Evolutionary conservation across 2,329 filamentous ascomycete species (phyloP).

Genomic region (Teratosphaeria pseudoeucalypti): DNA sequence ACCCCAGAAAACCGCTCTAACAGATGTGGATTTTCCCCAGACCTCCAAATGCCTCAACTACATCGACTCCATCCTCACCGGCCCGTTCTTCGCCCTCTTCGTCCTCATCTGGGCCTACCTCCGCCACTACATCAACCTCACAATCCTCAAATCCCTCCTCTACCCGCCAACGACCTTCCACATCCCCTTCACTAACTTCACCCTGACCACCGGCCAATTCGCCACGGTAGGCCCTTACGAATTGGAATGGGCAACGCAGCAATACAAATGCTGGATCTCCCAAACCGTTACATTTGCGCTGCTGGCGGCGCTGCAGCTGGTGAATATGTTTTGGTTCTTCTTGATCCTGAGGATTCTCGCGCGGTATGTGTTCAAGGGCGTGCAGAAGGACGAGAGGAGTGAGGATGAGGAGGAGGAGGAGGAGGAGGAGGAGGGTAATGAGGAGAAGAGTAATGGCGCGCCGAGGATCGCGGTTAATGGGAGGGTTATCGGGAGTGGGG

Average conservation of each 20-base stretch:
- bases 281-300: slow-evolving; percentile 58
- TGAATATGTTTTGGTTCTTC: slow-evolving; percentile 76
- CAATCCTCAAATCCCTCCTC: slow-evolving; percentile 64
- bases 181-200: slow-evolving; percentile 3
- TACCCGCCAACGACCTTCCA: slow-evolving; percentile 29
- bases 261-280: slow-evolving; percentile 65
- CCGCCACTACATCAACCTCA: slow-evolving; percentile 74
- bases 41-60: slow-evolving; percentile 91
- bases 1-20: not conserved
- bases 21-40: slow-evolving; percentile 30
- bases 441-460: not conserved
- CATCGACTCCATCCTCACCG: slow-evolving; percentile 66
- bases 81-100: slow-evolving; percentile 75
- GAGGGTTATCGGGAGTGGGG: not conserved
- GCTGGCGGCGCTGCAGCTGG: slow-evolving; percentile 56
- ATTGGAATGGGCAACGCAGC: slow-evolving; percentile 63
- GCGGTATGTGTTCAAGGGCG: slow-evolving; percentile 52
- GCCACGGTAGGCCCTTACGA: slow-evolving; percentile 62
- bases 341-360: slow-evolving; percentile 66
- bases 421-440: slow-evolving; percentile 8
- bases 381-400: slow-evolving; percentile 60
- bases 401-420: slow-evolving; percentile 55
- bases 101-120: slow-evolving; percentile 79
- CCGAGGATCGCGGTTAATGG: slow-evolving; percentile 1
- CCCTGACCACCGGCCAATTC: slow-evolving; percentile 42